phyloP scores from a whole-genome alignment of 345 rosid species.

The Gossypium ekmanianum region DNA sequence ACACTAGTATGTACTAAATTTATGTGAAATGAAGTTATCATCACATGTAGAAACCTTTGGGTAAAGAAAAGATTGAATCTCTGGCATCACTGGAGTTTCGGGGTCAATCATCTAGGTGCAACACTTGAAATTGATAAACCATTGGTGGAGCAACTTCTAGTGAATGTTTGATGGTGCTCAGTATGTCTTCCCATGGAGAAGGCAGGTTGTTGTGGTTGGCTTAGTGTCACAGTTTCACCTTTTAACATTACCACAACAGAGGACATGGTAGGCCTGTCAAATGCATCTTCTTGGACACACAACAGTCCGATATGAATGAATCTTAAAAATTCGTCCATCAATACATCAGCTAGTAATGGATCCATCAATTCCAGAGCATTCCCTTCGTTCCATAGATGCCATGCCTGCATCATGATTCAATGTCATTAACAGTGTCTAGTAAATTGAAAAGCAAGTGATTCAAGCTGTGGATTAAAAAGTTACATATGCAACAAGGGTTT shows the following conservation, averaged over 20 bases:
- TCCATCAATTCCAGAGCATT: slow-evolving; percentile 9
- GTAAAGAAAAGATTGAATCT: neutral
- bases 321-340: slow-evolving; percentile 10
- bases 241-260: slow-evolving; percentile 24
- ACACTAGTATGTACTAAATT: too few relatives aligned
- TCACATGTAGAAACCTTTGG: too few relatives aligned
- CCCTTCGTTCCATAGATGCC: slow-evolving; percentile 45
- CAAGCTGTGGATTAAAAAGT: neutral
- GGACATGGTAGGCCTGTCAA: slow-evolving; percentile 18
- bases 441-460: neutral
- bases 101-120: neutral
- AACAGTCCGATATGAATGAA: slow-evolving; percentile 23
- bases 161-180: neutral
- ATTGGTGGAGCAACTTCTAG: neutral
- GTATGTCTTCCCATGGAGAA: slow-evolving; percentile 1
- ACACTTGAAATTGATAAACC: slow-evolving; percentile 1
- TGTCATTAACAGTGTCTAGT: neutral
- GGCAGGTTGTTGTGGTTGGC: slow-evolving; percentile 19
- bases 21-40: too few relatives aligned
- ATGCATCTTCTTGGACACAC: slow-evolving; percentile 22
- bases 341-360: neutral
- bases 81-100: neutral
- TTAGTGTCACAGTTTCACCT: slow-evolving; percentile 22
- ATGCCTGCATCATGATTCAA: slow-evolving; percentile 30
- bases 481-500: slow-evolving; percentile 15